Conservation (phyloP, 768 basidiomycete species). For the Rhodotorula paludigena region DNA sequence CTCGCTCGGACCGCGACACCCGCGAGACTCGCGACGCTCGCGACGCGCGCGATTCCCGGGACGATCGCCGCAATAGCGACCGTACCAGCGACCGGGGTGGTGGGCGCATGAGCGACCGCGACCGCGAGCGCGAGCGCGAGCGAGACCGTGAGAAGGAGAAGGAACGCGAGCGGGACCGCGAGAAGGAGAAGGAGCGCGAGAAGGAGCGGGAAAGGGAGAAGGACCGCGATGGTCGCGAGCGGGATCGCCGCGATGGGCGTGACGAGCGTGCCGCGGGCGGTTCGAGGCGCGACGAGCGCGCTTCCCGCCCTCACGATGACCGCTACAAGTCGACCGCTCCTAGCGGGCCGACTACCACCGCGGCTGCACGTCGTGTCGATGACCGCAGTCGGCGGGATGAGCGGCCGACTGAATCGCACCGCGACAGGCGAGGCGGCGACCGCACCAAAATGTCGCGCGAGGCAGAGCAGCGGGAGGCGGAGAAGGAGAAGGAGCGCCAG, state of each 20-base stretch:
- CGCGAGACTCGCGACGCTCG: background rate
- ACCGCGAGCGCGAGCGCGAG: slow-evolving; percentile 50
- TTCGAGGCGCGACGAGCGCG: background rate
- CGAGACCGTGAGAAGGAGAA: slow-evolving; percentile 28
- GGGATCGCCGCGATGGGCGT: background rate
- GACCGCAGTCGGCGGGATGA: slow-evolving; percentile 6
- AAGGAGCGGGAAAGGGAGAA: slow-evolving; percentile 11
- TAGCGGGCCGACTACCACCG: background rate
- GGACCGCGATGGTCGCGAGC: background rate
- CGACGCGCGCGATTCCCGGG: slow-evolving; percentile 38
- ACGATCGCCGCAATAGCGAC: slow-evolving; percentile 45
- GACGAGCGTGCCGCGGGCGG: background rate
- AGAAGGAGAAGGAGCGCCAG: slow-evolving; percentile 20
- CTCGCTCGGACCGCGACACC: background rate
- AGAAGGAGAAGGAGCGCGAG: slow-evolving; percentile 49
- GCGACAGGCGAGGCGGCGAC: slow-evolving; percentile 4
- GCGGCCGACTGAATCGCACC: background rate
- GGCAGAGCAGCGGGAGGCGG: slow-evolving; percentile 11
- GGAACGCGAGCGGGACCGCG: slow-evolving; percentile 52
- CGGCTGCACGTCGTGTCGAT: background rate
- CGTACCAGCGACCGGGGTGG: too few species aligned
- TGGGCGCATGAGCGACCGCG: too few species aligned
- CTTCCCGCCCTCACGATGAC: background rate
- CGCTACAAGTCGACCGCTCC: background rate
- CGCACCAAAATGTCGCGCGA: slow-evolving; percentile 2